Percentiles rank a stretch among this genome's conserved stretches.
phyloP scores from a whole-genome alignment of 164 flowering plant species.

The Tetrastigma voinierianum region DNA sequence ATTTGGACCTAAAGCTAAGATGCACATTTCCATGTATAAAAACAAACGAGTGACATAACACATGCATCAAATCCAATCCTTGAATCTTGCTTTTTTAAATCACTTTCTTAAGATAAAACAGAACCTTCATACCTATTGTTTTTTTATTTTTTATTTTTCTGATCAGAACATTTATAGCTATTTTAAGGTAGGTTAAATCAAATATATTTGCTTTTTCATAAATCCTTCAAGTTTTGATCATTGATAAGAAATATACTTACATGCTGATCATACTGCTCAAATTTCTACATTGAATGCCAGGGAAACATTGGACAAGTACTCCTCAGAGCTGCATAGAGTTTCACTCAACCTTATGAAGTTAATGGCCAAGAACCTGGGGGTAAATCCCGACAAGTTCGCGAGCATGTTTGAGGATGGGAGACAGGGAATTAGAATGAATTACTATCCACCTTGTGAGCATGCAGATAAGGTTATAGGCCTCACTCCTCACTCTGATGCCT shows the following conservation, averaged over 20 bases:
- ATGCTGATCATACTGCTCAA: neutral
- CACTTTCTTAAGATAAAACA: no score
- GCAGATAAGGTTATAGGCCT: constrained; percentile 44
- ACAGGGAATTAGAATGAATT: constrained; percentile 40
- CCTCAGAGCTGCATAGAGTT: constrained; percentile 24
- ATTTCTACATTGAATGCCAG: constrained; percentile 11
- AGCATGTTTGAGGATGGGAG: constrained; percentile 23
- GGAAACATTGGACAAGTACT: constrained; percentile 37
- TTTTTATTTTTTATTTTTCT: no score
- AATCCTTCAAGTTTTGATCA: no score
- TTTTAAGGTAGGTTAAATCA: no score
- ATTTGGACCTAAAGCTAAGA: no score
- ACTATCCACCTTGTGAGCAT: constrained; percentile 43
- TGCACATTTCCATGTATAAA: no score
- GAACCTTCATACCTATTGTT: no score
- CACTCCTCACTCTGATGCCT: constrained; percentile 52
- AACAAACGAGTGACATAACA: no score
- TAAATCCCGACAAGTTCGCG: constrained; percentile 23
- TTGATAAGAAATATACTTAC: neutral
- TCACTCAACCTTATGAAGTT: constrained; percentile 13
- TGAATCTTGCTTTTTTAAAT: no score
- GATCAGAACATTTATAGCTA: no score
- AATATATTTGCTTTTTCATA: neutral
- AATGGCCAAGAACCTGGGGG: constrained; percentile 37
- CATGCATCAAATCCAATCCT: no score